Percentiles rank a stretch among this genome's conserved stretches.
phyloP scores from a whole-genome alignment of 225 moss, liverwort and hornwort genomes.

The Pleurozium schreberi region DNA sequence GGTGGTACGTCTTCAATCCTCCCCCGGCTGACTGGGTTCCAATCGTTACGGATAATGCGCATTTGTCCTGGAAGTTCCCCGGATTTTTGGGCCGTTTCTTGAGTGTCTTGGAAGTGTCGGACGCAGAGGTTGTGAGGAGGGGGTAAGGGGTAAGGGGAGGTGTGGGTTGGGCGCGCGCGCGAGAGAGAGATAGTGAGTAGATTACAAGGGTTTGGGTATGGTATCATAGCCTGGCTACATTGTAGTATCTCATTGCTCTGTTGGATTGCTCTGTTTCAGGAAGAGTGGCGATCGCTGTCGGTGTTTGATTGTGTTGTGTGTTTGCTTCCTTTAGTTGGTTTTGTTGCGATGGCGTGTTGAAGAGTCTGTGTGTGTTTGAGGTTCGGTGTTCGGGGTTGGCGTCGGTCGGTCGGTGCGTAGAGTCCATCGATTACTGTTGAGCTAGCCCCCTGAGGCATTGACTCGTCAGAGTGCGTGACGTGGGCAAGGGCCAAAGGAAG shows the following conservation, averaged over 20 bases:
- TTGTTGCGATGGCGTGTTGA: background rate
- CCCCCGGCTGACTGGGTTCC: background rate
- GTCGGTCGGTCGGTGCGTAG: background rate
- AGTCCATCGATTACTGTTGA: background rate
- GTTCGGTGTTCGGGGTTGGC: background rate
- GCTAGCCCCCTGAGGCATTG: background rate
- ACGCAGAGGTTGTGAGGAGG: background rate
- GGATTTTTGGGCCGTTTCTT: background rate
- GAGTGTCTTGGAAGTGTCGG: background rate
- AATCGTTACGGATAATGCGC: background rate
- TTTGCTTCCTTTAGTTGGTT: background rate
- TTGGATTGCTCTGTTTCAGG: background rate
- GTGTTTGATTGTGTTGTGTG: background rate
- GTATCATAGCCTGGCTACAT: background rate
- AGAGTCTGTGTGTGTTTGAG: background rate
- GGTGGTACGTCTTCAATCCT: background rate
- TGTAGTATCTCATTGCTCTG: background rate
- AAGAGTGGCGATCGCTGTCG: background rate
- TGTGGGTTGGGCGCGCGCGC: no score
- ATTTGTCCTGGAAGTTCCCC: no score
- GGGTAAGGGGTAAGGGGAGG: no score
- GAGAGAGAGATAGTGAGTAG: background rate
- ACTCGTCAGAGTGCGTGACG: constrained; percentile 1
- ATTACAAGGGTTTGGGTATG: background rate
- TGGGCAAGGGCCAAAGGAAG: background rate